Base-by-base conservation (phyloP, 2,329 filamentous ascomycete genomes). In the Thielaviopsis ethacetica region DNA sequence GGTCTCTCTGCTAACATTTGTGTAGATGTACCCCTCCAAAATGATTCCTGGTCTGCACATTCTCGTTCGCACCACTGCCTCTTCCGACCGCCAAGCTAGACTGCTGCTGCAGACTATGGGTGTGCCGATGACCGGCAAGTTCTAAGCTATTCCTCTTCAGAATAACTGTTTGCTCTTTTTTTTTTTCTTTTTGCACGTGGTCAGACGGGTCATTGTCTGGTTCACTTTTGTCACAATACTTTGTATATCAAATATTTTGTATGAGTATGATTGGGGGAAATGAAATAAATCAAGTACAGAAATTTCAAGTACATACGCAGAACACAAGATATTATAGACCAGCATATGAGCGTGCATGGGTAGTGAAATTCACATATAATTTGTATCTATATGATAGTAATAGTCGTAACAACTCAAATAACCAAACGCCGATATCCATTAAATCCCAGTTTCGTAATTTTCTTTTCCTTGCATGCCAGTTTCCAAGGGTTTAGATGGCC, bases 11-110 rank as follows among this genome's bases (percentile, higher is more conserved):
- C 57, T 68, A 61, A 66, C 53, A 10, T 1, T 1, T 34, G 30
- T 51, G 53, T 59, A 82, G 77, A 78, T 82, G 72, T 83, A 81
- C 66, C 79, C 79, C 52, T 71, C 76, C 59, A 76, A 76, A 72
- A 85, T 93, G 85, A 86, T 95, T 65, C 88, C 91, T 17, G 90
- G 90, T 68, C 86, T 85, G 69, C 82, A 93, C 66, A 81, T 96
- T 65, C 86, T 85, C 60, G 77, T 95, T 59, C 84, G 93, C 71
- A 96, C 91, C 1, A 85, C 85, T 27, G 91, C 88, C 50, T 89
- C 78, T 26, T 91, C 86, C 27, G 89, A 96, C 70, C 83, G 84
- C 66, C 90, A 96, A 66, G 91, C 87, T 7, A 81, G 88, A 65
- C 72, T 95, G 61, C 76, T 96, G 57, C 75, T 62, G 22, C 90